Conservation (phyloP, 176 grass and related monocot species). For the Phragmites australis region DNA sequence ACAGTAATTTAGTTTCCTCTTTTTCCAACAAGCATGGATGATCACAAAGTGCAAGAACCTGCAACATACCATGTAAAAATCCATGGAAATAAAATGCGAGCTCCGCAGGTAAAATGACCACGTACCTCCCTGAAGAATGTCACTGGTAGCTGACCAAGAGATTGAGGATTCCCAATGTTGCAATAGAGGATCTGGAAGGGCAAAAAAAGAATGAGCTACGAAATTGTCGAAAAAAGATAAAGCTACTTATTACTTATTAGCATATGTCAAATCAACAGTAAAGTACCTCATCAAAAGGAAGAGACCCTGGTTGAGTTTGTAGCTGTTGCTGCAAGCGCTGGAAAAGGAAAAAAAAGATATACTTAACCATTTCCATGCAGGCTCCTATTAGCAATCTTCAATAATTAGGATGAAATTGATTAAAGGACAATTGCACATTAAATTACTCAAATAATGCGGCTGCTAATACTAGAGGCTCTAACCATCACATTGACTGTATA, state of each 20-base stretch:
- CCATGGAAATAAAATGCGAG: slow-evolving; percentile 15
- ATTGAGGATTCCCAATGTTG: slow-evolving; percentile 99
- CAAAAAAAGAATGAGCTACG: slow-evolving; percentile 37
- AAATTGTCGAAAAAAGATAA: slow-evolving; percentile 9
- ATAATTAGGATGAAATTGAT: background rate
- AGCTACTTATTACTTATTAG: background rate
- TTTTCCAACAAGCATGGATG: slow-evolving; percentile 74
- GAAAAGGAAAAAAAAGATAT: slow-evolving; percentile 24
- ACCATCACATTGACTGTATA: background rate
- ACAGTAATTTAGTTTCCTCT: slow-evolving; percentile 67
- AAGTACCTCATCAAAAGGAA: slow-evolving; percentile 88
- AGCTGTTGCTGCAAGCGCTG: slow-evolving; percentile 88
- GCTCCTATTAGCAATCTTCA: slow-evolving; percentile 10
- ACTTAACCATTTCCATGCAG: slow-evolving; percentile 20
- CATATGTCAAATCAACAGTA: slow-evolving; percentile 12
- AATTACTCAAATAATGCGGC: slow-evolving; percentile 7
- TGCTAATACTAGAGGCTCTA: background rate
- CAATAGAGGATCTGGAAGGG: slow-evolving; percentile 77
- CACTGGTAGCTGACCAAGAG: slow-evolving; percentile 90
- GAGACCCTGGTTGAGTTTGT: slow-evolving; percentile 72
- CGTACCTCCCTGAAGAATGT: slow-evolving; percentile 93
- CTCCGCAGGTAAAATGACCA: slow-evolving; percentile 22
- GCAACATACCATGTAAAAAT: slow-evolving; percentile 41
- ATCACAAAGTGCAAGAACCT: slow-evolving; percentile 95
- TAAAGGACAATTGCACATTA: background rate